Evolutionary conservation across 805 yeast species (phyloP).

Genomic region (Kuraishia borneana): DNA sequence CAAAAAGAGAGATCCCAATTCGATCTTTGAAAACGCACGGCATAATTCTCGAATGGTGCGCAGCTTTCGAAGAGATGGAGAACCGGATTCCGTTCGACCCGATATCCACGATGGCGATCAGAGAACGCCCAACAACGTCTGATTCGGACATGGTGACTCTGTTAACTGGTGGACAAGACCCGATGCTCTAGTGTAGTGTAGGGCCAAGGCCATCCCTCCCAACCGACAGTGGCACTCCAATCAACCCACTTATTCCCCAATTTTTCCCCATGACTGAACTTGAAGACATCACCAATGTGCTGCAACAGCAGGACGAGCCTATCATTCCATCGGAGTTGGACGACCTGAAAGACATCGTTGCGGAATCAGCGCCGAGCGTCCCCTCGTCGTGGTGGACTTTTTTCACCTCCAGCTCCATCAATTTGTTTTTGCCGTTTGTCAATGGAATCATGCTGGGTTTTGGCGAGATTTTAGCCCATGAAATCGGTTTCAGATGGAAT

Average conservation of each 20-base stretch:
- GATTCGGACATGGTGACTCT: slow-evolving; percentile 28
- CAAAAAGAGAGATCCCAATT: slow-evolving; percentile 58
- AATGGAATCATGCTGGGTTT: slow-evolving; percentile 95
- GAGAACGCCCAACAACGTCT: slow-evolving; percentile 43
- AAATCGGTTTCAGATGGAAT: slow-evolving; percentile 69
- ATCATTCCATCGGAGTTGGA: slow-evolving; percentile 7
- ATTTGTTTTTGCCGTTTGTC: slow-evolving; percentile 73
- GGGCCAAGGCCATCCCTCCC: background rate
- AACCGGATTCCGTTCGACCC: slow-evolving; percentile 71
- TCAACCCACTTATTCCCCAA: background rate
- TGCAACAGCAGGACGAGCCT: slow-evolving; percentile 6
- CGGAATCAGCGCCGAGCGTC: slow-evolving; percentile 5
- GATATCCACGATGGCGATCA: slow-evolving; percentile 62
- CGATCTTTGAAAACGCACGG: slow-evolving; percentile 73
- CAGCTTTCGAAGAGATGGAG: slow-evolving; percentile 57
- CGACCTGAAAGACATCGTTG: slow-evolving; percentile 6
- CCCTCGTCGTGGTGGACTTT: slow-evolving; percentile 24
- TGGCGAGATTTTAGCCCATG: slow-evolving; percentile 92
- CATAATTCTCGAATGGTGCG: slow-evolving; percentile 63
- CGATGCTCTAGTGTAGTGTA: background rate
- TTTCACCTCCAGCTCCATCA: slow-evolving; percentile 48
- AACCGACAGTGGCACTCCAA: background rate
- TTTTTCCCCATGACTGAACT: background rate
- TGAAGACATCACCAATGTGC: slow-evolving; percentile 6
- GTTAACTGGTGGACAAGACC: background rate